Conservation (phyloP, 257 asterid genomes). For the Gentiana dahurica region DNA sequence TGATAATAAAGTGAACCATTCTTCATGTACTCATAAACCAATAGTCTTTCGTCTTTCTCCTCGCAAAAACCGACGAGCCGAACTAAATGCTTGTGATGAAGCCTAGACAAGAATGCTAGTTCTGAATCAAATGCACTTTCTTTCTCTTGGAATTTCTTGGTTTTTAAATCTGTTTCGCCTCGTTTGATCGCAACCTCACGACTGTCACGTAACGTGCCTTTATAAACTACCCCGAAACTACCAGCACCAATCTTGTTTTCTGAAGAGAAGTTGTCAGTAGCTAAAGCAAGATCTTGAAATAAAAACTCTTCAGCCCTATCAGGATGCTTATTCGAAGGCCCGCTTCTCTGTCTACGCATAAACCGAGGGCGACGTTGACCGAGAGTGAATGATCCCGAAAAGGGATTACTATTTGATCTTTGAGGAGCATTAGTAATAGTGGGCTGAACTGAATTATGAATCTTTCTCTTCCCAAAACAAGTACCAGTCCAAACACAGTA, state of each 20-base stretch:
- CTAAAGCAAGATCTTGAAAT: constrained; percentile 49
- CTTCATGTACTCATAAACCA: constrained; percentile 81
- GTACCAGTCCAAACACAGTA: constrained; percentile 62
- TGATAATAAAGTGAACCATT: constrained; percentile 81
- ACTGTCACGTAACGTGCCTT: constrained; percentile 54
- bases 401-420: constrained; percentile 38
- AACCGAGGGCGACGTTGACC: constrained; percentile 63
- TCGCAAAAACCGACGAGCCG: constrained; percentile 67
- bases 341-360: constrained; percentile 88
- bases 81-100: constrained; percentile 88
- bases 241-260: constrained; percentile 82
- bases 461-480: constrained; percentile 68
- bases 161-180: constrained; percentile 47
- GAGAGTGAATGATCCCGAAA: constrained; percentile 69
- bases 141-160: constrained; percentile 67
- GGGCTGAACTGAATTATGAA: constrained; percentile 83
- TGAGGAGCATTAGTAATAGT: constrained; percentile 34
- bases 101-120: constrained; percentile 61
- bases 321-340: constrained; percentile 58
- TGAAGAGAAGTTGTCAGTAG: constrained; percentile 46
- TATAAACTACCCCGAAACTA: constrained; percentile 74
- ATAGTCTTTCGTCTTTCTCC: constrained; percentile 63
- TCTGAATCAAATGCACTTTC: constrained; percentile 81
- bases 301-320: constrained; percentile 67
- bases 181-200: constrained; percentile 81